Evolutionary conservation across 257 asterid species (phyloP).

Genomic region (Nicotiana tomentosiformis): DNA sequence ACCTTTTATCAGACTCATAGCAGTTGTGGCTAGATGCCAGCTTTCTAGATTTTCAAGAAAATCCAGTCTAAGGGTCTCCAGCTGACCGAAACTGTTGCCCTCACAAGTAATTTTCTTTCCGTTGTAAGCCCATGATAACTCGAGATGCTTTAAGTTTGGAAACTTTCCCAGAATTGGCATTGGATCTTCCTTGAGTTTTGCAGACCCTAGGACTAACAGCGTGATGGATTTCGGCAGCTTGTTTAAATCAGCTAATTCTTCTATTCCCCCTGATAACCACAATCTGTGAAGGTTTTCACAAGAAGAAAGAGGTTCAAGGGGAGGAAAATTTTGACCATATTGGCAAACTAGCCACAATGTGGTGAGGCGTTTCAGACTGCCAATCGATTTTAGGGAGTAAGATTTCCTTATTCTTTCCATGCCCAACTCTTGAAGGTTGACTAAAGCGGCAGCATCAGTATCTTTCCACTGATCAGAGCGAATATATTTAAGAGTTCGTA

Average conservation of each 20-base stretch:
- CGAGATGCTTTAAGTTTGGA: conserved; percentile 2
- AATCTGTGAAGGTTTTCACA: background rate
- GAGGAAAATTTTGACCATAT: background rate
- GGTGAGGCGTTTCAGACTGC: conserved; percentile 1
- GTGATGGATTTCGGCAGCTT: background rate
- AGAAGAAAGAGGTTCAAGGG: background rate
- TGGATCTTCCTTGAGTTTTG: background rate
- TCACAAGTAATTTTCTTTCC: background rate
- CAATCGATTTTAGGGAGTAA: background rate
- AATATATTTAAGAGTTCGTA: background rate
- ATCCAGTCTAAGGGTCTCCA: background rate
- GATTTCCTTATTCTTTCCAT: background rate
- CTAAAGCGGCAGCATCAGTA: background rate
- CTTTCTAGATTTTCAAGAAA: background rate
- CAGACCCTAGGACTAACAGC: background rate
- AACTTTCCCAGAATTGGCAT: conserved; percentile 5
- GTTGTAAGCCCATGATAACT: background rate
- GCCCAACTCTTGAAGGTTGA: conserved; percentile 8
- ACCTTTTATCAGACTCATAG: background rate
- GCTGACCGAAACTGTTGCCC: background rate
- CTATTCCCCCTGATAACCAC: background rate
- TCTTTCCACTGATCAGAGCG: conserved; percentile 3
- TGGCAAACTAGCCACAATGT: background rate
- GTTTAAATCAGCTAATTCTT: background rate
- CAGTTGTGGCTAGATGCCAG: background rate